Evolutionary conservation across 2,329 filamentous ascomycete species (phyloP), one percentile per base, ranked within the genome.

Genomic region (Botrytis elliptica): DNA sequence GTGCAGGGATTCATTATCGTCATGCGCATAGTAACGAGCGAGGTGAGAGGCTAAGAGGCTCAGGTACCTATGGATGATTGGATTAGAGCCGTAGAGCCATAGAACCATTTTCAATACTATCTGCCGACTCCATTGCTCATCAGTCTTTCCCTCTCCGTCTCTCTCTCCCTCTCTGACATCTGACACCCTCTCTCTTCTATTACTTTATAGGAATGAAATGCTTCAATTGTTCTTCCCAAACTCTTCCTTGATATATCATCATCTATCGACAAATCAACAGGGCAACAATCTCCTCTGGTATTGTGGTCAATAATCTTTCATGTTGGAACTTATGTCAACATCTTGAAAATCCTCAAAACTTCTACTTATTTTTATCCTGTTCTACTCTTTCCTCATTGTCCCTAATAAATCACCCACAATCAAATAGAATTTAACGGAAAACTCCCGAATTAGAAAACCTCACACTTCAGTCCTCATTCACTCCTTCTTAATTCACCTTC

Each of bases 341-440:
- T 68, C 66, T 25, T 57, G 38, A 68, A 66, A 67, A 38, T 14
- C 64, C 46, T 67, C 64, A 67, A 57, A 68, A 57, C 38, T 40
- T 67, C 38, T 42, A 14, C 29, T 29, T 55, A 67, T 69, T 68
- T 69, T 69, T 69, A 69, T 69, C 66, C 25, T 33, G 14, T 44
- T 42, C n/a, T 69, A 49, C n/a, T 33, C 38, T 57, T 42, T 16
- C 66, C 38, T 33, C 49, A 42, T 57, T 57, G 12, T 68, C 66
- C 20, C 18, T 22, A 42, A 69, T 22, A 29, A 57, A 57, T 29
- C 18, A 33, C 66, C 49, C 66, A 57, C 52, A 57, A 68, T 57
- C 38, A 49, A 55, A 22, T 42, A 55, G n/a, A 40, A 42, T n/a
- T 42, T 42, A 40, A 40, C 46, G 46, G 65, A 22, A 42, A 57